Evolutionary conservation across 2,329 filamentous ascomycete species (phyloP), one percentile per base, ranked within the genome.

Genomic region (Cladosporium velox): DNA sequence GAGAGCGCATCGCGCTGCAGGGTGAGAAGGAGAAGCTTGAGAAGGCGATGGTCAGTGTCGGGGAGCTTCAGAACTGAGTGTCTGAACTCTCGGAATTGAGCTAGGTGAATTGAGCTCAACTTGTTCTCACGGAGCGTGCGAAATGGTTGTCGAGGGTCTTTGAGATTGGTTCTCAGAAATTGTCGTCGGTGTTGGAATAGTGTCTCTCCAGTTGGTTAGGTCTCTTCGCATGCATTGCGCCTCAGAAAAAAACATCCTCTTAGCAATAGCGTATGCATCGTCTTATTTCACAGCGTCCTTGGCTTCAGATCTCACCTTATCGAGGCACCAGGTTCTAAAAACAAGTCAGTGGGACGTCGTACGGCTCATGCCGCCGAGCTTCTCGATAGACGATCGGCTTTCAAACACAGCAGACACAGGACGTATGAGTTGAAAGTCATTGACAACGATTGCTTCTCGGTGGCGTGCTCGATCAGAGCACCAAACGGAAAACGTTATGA

Each of bases 21-120:
- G 67, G 59, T 0, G 72, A 77, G 70, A 71, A 73, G 59, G 69
- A 66, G 3, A 73, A 71, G 55, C 62, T 81, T n/a, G 60, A 71
- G 10, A 62, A 71, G 32, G 78, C 78, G 2, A 38, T 74, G 65
- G 59, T 41, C 18, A 55, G 52, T 12, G 32, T 55, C 21, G 52
- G 30, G 5, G 72, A 74, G 68, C 64, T 76, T 8, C 51, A 47
- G 35, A 21, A 21, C 5, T 59, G 26, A 35, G 24, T 18, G 18
- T 38, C 8, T 47, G 34, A 28, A 30, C 30, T 34, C 18, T 44
- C 38, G 2, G 15, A 10, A 15, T n/a, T 44, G 38, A 44, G 18
- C 18, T n/a, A 15, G 7, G 18, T n/a, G 18, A 7, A 18, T 10
- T 44, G 5, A 41, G 35, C 35, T 41, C 35, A 15, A 15, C 2